Evolutionary conservation across 1,139 yeast species (phyloP).

Genomic region (Pichia sp.): DNA sequence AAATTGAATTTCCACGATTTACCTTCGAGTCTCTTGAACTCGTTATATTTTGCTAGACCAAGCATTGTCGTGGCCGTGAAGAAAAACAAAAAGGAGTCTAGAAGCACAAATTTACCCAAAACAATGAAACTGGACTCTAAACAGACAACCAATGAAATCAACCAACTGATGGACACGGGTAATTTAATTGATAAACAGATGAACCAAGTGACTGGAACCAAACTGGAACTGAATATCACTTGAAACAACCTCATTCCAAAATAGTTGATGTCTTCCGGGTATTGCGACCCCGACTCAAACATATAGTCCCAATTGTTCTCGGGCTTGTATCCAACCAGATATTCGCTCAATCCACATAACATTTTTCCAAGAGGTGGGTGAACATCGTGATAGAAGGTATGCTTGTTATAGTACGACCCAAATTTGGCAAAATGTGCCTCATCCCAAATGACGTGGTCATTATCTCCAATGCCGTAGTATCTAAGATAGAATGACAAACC

Average conservation of each 20-base stretch:
- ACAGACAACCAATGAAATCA: constrained; percentile 51
- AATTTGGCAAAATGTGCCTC: constrained; percentile 80
- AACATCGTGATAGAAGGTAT: constrained; percentile 67
- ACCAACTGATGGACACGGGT: constrained; percentile 37
- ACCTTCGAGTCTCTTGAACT: constrained; percentile 31
- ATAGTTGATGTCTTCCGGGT: constrained; percentile 48
- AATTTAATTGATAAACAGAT: constrained; percentile 47
- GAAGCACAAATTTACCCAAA: constrained; percentile 59
- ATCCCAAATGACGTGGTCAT: constrained; percentile 83
- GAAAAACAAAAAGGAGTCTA: constrained; percentile 66
- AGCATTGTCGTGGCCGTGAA: constrained; percentile 59
- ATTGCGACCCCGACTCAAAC: constrained; percentile 53
- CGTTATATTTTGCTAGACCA: constrained; percentile 49
- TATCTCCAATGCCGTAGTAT: constrained; percentile 53
- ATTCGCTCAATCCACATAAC: constrained; percentile 60
- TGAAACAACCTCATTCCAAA: constrained; percentile 59
- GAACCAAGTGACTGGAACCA: constrained; percentile 57
- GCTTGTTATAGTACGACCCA: constrained; percentile 43
- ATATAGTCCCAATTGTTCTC: constrained; percentile 40
- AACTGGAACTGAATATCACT: constrained; percentile 51
- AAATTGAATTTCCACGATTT: constrained; percentile 37
- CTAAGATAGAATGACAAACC: constrained; percentile 58
- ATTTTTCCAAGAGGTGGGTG: constrained; percentile 76
- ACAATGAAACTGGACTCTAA: constrained; percentile 61
- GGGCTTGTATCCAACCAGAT: constrained; percentile 52